These are phyloP conservation scores for Blastobotrys petasosporus DNA, from an alignment of 1,139 yeast species.

Conservation along the genomic window DNA sequence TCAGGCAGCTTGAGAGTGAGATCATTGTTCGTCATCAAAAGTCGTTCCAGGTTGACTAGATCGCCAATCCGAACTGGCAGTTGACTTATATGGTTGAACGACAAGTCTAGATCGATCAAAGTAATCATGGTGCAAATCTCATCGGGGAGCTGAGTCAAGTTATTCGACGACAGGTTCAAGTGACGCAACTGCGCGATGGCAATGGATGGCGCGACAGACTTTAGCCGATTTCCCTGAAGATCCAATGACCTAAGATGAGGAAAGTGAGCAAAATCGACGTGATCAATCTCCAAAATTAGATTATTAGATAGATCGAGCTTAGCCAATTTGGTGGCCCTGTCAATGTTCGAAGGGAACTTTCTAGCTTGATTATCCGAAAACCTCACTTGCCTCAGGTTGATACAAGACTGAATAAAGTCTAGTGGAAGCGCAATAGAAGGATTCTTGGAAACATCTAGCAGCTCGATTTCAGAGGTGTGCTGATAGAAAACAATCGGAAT, in stretches of 20 bases:
- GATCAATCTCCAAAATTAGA: conserved; percentile 29
- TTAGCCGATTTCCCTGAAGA: conserved; percentile 67
- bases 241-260: conserved; percentile 28
- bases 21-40: conserved; percentile 71
- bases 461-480: conserved; percentile 74
- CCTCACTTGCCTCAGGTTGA: conserved; percentile 58
- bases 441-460: conserved; percentile 78
- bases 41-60: conserved; percentile 54
- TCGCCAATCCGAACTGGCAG: conserved; percentile 61
- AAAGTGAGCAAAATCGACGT: conserved; percentile 29
- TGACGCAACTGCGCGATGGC: conserved; percentile 51
- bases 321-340: conserved; percentile 63
- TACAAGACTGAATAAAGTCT: conserved; percentile 81
- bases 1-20: conserved; percentile 53
- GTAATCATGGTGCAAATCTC: conserved; percentile 57
- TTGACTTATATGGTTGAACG: conserved; percentile 64
- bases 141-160: conserved; percentile 62
- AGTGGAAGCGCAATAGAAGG: conserved; percentile 79
- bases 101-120: conserved; percentile 66
- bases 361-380: conserved; percentile 72
- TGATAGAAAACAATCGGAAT: conserved; percentile 80
- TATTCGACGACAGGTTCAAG: conserved; percentile 76
- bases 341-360: conserved; percentile 65
- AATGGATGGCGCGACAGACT: conserved; percentile 58
- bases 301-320: conserved; percentile 53